These are phyloP conservation scores for Diaporthe amygdali DNA, from an alignment of 2,329 filamentous ascomycete genomes.

Conservation along the genomic window DNA sequence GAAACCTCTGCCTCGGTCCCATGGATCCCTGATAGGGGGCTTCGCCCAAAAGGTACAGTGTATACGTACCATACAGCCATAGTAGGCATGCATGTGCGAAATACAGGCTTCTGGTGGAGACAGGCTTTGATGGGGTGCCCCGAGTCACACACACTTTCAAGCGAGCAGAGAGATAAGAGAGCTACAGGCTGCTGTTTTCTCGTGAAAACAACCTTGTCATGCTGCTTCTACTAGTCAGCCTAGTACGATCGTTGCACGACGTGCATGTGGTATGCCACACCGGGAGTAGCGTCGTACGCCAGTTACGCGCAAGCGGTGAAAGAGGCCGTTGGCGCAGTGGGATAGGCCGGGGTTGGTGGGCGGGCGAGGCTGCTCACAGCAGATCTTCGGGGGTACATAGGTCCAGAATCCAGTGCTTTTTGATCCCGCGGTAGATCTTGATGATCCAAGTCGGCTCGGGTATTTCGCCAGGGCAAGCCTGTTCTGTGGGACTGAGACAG, in stretches of 20 bases:
- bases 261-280: slow-evolving; percentile 2
- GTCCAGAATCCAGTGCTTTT: neutral
- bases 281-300: neutral
- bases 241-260: neutral
- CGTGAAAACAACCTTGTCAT: neutral
- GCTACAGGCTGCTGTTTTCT: neutral
- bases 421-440: slow-evolving; percentile 20
- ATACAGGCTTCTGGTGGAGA: neutral
- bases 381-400: neutral
- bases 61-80: neutral
- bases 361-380: neutral
- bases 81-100: neutral
- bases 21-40: slow-evolving; percentile 5
- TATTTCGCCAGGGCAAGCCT: slow-evolving; percentile 17
- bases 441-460: slow-evolving; percentile 7
- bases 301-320: slow-evolving; percentile 10
- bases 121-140: neutral
- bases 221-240: neutral
- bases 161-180: neutral
- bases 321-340: neutral
- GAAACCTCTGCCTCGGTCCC: neutral
- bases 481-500: slow-evolving; percentile 12
- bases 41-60: neutral
- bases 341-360: neutral
- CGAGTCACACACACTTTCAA: slow-evolving; percentile 12